Evolutionary conservation across 1,139 yeast species (phyloP).

Genomic region (Petasospora rhodanensis): DNA sequence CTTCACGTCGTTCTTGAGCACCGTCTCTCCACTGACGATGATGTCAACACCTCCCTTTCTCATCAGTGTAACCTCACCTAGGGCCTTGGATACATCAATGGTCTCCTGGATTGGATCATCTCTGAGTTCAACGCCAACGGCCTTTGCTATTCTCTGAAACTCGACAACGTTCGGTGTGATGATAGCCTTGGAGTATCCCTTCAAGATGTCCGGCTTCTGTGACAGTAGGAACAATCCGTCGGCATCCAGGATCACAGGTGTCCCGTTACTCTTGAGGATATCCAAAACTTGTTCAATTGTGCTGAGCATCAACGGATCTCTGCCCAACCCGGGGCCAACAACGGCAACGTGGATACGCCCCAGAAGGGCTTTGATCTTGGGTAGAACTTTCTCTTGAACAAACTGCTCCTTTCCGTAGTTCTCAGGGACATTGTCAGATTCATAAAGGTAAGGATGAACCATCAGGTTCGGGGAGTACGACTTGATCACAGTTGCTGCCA

Average conservation of each 20-base stretch:
- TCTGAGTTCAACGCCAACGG: conserved; percentile 33
- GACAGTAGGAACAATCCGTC: conserved; percentile 73
- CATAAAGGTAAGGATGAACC: conserved; percentile 84
- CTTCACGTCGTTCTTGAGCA: conserved; percentile 36
- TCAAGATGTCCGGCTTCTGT: conserved; percentile 48
- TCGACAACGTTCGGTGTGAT: conserved; percentile 90
- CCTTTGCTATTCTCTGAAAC: conserved; percentile 60
- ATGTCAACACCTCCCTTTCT: conserved; percentile 69
- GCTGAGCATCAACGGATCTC: conserved; percentile 66
- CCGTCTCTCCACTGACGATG: conserved; percentile 38
- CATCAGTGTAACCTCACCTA: conserved; percentile 64
- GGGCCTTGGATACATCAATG: conserved; percentile 40
- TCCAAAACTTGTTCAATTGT: conserved; percentile 55
- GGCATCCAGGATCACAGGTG: conserved; percentile 83
- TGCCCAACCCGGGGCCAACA: conserved; percentile 91
- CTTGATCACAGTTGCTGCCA: conserved; percentile 80
- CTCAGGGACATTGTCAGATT: conserved; percentile 22
- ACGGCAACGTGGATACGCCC: conserved; percentile 75
- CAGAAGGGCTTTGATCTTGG: conserved; percentile 50
- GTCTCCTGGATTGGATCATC: conserved; percentile 13
- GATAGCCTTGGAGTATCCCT: conserved; percentile 51
- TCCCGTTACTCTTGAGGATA: conserved; percentile 43
- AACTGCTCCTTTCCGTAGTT: conserved; percentile 21
- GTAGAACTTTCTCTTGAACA: conserved; percentile 44
- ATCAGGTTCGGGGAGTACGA: conserved; percentile 87